phyloP scores from a whole-genome alignment of 495 filamentous ascomycete species.

The Daldinia vernicosa region DNA sequence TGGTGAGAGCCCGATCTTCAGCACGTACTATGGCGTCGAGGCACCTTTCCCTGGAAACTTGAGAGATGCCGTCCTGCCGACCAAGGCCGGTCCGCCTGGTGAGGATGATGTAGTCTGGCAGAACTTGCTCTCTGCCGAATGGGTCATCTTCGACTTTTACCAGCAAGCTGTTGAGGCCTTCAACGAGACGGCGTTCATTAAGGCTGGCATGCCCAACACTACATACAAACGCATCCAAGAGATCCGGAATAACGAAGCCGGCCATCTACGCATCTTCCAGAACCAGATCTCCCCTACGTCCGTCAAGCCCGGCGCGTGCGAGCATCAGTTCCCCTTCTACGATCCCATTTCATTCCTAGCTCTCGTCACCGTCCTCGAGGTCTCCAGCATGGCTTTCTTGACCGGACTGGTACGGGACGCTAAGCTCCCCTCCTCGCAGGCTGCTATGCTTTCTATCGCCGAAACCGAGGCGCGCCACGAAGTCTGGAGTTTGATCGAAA shows the following conservation, averaged over 20 bases:
- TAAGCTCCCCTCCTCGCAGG: constrained; percentile 48
- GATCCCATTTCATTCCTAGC: constrained; percentile 54
- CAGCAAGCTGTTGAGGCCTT: constrained; percentile 60
- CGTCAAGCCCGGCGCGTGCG: constrained; percentile 62
- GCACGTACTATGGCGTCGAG: constrained; percentile 52
- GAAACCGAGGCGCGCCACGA: constrained; percentile 61
- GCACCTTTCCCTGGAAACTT: constrained; percentile 59
- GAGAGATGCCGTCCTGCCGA: constrained; percentile 54
- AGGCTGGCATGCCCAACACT: constrained; percentile 53
- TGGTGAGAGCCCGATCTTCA: constrained; percentile 55
- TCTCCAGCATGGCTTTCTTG: constrained; percentile 64
- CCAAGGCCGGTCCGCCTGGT: constrained; percentile 48
- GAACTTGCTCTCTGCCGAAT: constrained; percentile 63
- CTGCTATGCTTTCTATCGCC: constrained; percentile 59
- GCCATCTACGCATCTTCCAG: constrained; percentile 65
- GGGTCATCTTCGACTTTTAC: constrained; percentile 65
- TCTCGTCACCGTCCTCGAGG: constrained; percentile 59
- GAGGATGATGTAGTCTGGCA: constrained; percentile 61
- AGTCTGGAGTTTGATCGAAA: constrained; percentile 60
- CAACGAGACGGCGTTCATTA: constrained; percentile 52
- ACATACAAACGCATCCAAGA: constrained; percentile 62
- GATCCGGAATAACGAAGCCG: constrained; percentile 66
- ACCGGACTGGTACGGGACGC: constrained; percentile 60
- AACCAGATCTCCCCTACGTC: constrained; percentile 61
- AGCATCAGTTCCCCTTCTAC: constrained; percentile 56